These are phyloP conservation scores for Blastomyces gilchristii DNA, from an alignment of 2,329 filamentous ascomycete genomes.

Conservation along the genomic window DNA sequence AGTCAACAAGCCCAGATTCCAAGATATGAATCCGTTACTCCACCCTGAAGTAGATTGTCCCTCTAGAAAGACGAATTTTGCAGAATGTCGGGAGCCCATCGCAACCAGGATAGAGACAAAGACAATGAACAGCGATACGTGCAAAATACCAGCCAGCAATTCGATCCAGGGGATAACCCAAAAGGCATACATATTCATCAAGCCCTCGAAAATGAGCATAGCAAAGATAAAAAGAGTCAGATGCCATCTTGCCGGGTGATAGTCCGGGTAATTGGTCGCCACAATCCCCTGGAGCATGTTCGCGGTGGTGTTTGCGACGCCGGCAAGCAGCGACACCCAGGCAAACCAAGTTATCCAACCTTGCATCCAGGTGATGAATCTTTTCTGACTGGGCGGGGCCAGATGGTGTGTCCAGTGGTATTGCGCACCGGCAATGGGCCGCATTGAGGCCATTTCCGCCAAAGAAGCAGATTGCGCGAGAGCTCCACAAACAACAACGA, in stretches of 20 bases:
- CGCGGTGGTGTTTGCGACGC: conserved; percentile 27
- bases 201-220: conserved; percentile 23
- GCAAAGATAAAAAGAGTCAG: conserved; percentile 32
- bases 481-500: conserved; percentile 24
- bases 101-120: conserved; percentile 28
- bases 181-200: conserved; percentile 28
- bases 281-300: conserved; percentile 29
- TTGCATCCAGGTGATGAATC: conserved; percentile 28
- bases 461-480: conserved; percentile 27
- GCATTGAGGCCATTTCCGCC: conserved; percentile 34
- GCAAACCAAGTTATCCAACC: conserved; percentile 36
- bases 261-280: conserved; percentile 25
- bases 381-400: conserved; percentile 21
- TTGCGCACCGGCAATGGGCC: conserved; percentile 34
- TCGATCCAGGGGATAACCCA: conserved; percentile 34
- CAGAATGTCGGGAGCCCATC: conserved; percentile 24
- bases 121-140: conserved; percentile 29
- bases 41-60: conserved; percentile 24
- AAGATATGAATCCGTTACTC: conserved; percentile 26
- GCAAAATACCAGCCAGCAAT: conserved; percentile 27
- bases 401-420: conserved; percentile 35
- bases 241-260: conserved; percentile 29
- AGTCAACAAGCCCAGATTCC: conserved; percentile 31
- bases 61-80: conserved; percentile 26
- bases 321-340: conserved; percentile 29